Evolutionary conservation across 2,329 filamentous ascomycete species (phyloP).

Genomic region (Kalaharituber pfeilii): DNA sequence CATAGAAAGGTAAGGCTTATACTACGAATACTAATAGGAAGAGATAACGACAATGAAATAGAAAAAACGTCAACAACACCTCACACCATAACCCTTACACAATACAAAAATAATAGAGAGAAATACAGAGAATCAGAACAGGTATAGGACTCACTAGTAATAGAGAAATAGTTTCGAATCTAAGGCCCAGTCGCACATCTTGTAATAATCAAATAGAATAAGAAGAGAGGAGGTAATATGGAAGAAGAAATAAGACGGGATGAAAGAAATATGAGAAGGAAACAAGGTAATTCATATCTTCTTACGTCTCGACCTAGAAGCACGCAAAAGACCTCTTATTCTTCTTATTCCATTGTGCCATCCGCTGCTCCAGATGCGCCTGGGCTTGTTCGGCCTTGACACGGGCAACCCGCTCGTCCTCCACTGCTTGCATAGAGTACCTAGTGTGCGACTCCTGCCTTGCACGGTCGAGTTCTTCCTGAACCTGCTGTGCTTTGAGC

Average conservation of each 20-base stretch:
- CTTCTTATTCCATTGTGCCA: constrained; percentile 81
- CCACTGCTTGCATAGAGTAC: constrained; percentile 67
- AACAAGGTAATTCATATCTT: background rate
- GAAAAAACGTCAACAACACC: background rate
- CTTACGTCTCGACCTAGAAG: constrained; percentile 44
- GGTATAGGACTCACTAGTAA: constrained; percentile 4
- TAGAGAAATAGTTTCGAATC: background rate
- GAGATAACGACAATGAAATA: constrained; percentile 11
- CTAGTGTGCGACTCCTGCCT: constrained; percentile 31
- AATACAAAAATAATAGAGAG: constrained; percentile 1
- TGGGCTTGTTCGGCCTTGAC: constrained; percentile 76
- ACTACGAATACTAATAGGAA: background rate
- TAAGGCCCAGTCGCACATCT: background rate
- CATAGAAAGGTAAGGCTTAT: background rate
- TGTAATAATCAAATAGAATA: background rate
- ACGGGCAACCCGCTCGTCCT: constrained; percentile 88
- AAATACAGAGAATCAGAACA: constrained; percentile 5
- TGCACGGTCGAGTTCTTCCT: constrained; percentile 22
- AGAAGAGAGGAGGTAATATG: constrained; percentile 8
- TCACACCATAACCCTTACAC: background rate
- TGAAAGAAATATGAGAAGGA: constrained; percentile 18
- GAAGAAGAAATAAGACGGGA: constrained; percentile 8
- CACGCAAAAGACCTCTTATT: constrained; percentile 95
- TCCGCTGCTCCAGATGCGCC: constrained; percentile 80
- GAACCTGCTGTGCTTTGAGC: constrained; percentile 47